Percentiles rank a stretch among this genome's conserved stretches.
These are phyloP conservation scores for Oryza glaberrima DNA, from an alignment of 176 grass and related monocot genomes.

Conservation along the genomic window DNA sequence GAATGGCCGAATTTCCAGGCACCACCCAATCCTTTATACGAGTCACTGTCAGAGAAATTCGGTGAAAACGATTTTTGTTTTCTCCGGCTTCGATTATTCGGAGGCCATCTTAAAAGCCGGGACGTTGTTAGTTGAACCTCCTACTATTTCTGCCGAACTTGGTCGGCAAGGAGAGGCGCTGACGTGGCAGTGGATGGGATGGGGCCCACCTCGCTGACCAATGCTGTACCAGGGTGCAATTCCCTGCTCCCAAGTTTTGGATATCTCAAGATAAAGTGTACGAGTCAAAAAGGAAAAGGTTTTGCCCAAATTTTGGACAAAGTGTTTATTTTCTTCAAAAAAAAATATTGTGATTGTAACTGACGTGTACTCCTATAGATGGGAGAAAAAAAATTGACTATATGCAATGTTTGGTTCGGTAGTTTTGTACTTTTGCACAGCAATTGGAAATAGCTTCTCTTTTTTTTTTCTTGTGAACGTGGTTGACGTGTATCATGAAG, in stretches of 20 bases:
- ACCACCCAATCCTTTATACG: constrained; percentile 4
- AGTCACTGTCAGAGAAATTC: constrained; percentile 33
- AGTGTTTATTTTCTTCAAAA: not conserved
- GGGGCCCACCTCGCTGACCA: constrained; percentile 35
- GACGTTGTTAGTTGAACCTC: not conserved
- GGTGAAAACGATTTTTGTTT: constrained; percentile 7
- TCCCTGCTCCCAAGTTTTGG: constrained; percentile 19
- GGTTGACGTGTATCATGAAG: too few relatives aligned
- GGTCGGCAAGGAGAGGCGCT: constrained; percentile 31
- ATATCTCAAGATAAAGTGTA: constrained; percentile 38
- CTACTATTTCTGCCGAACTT: not conserved
- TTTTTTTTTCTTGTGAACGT: too few relatives aligned
- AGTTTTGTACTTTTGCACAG: not conserved
- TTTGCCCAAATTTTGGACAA: not conserved
- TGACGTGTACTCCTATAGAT: constrained; percentile 3
- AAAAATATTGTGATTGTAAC: constrained; percentile 3
- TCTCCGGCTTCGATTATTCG: not conserved
- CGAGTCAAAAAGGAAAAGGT: not conserved
- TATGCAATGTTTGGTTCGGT: not conserved
- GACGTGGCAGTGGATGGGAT: constrained; percentile 55
- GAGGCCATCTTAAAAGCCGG: not conserved
- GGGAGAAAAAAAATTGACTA: not conserved
- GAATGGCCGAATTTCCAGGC: constrained; percentile 21
- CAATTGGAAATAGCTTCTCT: too few relatives aligned
- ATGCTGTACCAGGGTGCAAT: constrained; percentile 40